Conservation (phyloP, 2,329 filamentous ascomycete genomes). For the Esteya vermicola region DNA sequence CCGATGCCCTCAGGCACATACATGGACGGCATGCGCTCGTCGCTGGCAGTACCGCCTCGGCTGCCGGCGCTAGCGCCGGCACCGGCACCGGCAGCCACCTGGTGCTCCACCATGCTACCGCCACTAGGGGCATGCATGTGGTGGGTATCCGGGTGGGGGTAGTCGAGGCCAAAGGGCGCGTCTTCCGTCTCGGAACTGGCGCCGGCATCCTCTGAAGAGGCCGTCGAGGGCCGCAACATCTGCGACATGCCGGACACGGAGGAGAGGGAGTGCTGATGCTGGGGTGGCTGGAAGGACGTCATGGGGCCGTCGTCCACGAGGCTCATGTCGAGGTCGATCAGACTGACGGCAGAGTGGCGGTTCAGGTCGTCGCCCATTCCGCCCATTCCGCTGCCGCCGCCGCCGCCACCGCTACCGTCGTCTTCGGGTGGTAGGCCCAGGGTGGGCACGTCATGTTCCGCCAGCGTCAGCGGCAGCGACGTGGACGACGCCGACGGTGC, state of each 20-base stretch:
- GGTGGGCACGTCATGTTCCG: conserved; percentile 29
- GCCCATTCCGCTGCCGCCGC: background rate
- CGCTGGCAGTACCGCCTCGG: conserved; percentile 42
- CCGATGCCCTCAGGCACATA: conserved; percentile 35
- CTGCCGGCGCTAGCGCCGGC: background rate
- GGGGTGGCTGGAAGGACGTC: conserved; percentile 32
- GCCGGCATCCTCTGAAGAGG: conserved; percentile 35
- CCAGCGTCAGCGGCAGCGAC: background rate
- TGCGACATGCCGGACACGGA: no score
- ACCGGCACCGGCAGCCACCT: background rate
- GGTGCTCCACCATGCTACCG: no score
- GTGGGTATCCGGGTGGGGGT: conserved; percentile 18
- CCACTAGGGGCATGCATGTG: no score
- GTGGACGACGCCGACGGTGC: no score
- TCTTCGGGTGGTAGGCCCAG: conserved; percentile 19
- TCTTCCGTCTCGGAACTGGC: conserved; percentile 17
- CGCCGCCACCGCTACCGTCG: conserved; percentile 5
- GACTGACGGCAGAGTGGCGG: conserved; percentile 18
- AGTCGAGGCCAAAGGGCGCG: conserved; percentile 29
- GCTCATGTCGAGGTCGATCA: conserved; percentile 20
- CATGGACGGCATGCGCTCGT: conserved; percentile 37
- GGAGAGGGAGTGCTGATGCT: no score
- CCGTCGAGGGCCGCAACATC: conserved; percentile 44
- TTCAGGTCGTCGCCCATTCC: conserved; percentile 9
- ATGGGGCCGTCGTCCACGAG: conserved; percentile 32